These are phyloP conservation scores for Amanita rubescens DNA, from an alignment of 768 basidiomycete species.

Conservation along the genomic window DNA sequence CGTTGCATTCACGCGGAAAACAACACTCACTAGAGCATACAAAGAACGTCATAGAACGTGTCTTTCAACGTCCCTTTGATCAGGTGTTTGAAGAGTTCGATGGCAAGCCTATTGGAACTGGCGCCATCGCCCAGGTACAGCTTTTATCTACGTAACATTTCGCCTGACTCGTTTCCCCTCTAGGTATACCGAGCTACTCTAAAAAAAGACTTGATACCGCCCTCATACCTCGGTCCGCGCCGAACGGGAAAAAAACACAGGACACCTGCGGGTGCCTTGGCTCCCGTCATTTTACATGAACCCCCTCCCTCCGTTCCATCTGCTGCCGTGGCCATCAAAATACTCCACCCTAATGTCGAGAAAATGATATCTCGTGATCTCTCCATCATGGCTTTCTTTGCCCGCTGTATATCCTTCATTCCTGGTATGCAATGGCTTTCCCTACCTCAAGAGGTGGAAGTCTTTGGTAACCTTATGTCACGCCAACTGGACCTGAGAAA, in stretches of 20 bases:
- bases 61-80: conserved; percentile 77
- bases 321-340: conserved; percentile 89
- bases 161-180: background rate
- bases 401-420: conserved; percentile 62
- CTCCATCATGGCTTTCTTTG: conserved; percentile 92
- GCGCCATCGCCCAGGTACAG: conserved; percentile 89
- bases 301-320: conserved; percentile 72
- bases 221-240: conserved; percentile 74
- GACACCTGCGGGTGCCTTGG: conserved; percentile 37
- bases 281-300: conserved; percentile 50
- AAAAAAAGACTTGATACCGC: conserved; percentile 77
- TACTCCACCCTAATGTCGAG: conserved; percentile 82
- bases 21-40: conserved; percentile 80
- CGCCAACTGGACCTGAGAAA: conserved; percentile 87
- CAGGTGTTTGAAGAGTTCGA: conserved; percentile 92
- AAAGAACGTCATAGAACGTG: conserved; percentile 68
- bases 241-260: conserved; percentile 34
- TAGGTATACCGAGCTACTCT: conserved; percentile 88
- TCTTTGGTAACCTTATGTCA: conserved; percentile 96
- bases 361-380: conserved; percentile 86
- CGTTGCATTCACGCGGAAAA: conserved; percentile 81
- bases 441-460: conserved; percentile 87
- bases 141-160: conserved; percentile 1
- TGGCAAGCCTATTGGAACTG: conserved; percentile 85
- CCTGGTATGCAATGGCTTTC: conserved; percentile 98